Base-by-base conservation (phyloP, 2,329 filamentous ascomycete genomes). In the Cryphonectria naterciae region DNA sequence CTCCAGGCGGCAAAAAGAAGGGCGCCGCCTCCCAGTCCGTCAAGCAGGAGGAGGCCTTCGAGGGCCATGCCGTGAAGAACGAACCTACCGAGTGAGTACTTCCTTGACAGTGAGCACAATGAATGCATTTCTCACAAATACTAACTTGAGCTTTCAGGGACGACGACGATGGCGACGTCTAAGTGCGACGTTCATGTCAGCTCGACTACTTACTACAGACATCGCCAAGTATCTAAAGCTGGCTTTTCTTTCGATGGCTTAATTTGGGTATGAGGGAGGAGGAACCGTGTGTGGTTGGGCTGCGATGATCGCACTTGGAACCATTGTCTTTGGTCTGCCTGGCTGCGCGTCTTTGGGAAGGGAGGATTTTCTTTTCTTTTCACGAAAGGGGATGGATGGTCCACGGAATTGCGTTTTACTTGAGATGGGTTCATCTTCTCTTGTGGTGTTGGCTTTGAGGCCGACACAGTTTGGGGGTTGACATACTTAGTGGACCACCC, bases 111-210 rank as follows among this genome's bases (percentile, higher is more conserved):
- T 10, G 2, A 37, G 7, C 37, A 35, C 41, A 41, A 39, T 32
- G 19, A 4, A 19, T 32, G 5, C 28, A 25, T 32, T n/a, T 37
- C 52, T 52, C 22, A 15, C 13, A 37, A 37, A 37, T n/a, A 37
- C 65, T 67, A 35, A 67, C 49, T 56, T 35, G 10, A 13, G n/a
- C 13, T 7, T 67, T 67, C 25, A 67, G 54, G 32, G 54, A 60
- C 35, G 69, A 74, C 22, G 67, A 49, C 4, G 73, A 76, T 8
- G 68, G 69, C 1, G 65, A 68, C 46, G 69, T 13, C n/a, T 52
- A 72, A 32, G 19, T 37, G 28, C n/a, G 2, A 35, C n/a, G 43
- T 15, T 58, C 15, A 65, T 60, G 37, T 22, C 28, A 37, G 19
- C 28, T 41, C 19, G 49, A 25, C 68, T 68, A 54, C 49, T 39